Evolutionary conservation across 768 basidiomycete species (phyloP), one percentile per base, ranked within the genome.

Genomic region (Mycena floridula): DNA sequence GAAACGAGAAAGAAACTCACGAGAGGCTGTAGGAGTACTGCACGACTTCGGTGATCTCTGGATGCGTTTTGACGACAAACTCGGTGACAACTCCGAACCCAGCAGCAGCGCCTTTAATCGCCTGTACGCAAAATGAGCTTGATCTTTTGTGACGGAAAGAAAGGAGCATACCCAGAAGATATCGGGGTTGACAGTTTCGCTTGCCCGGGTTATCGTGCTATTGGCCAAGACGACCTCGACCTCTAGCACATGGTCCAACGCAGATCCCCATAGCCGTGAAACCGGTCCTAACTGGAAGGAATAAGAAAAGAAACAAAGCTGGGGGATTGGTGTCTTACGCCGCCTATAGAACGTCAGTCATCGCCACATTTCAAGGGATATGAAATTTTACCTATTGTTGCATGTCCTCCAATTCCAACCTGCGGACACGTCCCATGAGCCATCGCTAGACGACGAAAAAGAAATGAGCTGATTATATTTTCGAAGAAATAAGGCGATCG

Each of bases 401-500:
- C 42, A 32, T 53, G 52, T 9, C 52, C 52, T 5, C 49, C 51
- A 22, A 49, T 32, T 8, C 50, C 51, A 4, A 64, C 60, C n/a
- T 51, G 51, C 0, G 61, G 55, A 40, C 64, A 64, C 6, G 52
- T 50, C 3, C 63, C 63, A n/a, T n/a, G n/a, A n/a, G n/a, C n/a
- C n/a, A n/a, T n/a, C n/a, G n/a, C n/a, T n/a, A n/a, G n/a, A n/a
- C n/a, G n/a, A n/a, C n/a, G n/a, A n/a, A n/a, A n/a, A n/a, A n/a
- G n/a, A n/a, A n/a, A n/a, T n/a, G n/a, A 60, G 59, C n/a, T n/a
- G n/a, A n/a, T n/a, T n/a, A n/a, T n/a, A n/a, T n/a, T n/a, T n/a
- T n/a, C n/a, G n/a, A n/a, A 37, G 64, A 65, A 8, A 54, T 56
- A 2, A 62, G 62, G 41, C 60, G 7, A 60, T 28, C 0, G 60